These are phyloP conservation scores for Ogataea hybrid DNA, from an alignment of 1,139 yeast species.

Conservation along the genomic window DNA sequence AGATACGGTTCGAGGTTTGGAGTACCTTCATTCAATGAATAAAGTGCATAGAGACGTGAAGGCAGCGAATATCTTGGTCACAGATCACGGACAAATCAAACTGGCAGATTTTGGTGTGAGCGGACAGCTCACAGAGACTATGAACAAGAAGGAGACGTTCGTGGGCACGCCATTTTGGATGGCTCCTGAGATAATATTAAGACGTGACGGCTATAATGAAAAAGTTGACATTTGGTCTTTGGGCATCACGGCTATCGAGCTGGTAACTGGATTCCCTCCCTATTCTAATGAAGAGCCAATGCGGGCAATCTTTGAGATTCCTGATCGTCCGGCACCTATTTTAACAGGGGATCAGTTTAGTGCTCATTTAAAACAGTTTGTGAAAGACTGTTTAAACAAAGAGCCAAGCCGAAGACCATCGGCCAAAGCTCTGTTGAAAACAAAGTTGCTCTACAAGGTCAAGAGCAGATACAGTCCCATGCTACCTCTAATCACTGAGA, in stretches of 20 bases:
- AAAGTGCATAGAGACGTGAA: conserved; percentile 86
- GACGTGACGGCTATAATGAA: conserved; percentile 59
- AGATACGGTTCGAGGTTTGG: conserved; percentile 61
- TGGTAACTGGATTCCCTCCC: conserved; percentile 74
- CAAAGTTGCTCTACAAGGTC: conserved; percentile 53
- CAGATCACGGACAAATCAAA: conserved; percentile 61
- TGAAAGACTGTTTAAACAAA: conserved; percentile 60
- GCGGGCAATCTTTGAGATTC: conserved; percentile 71
- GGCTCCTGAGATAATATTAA: conserved; percentile 80
- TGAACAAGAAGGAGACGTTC: conserved; percentile 62
- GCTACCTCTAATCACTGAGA: conserved; percentile 19
- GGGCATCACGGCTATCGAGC: conserved; percentile 78
- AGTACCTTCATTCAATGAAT: conserved; percentile 67
- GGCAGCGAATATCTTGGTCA: conserved; percentile 75
- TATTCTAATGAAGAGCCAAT: conserved; percentile 66
- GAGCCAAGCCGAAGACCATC: conserved; percentile 58
- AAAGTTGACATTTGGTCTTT: conserved; percentile 89
- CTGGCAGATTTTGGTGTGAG: conserved; percentile 88
- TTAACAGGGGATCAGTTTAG: conserved; percentile 33
- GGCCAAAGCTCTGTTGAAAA: conserved; percentile 58
- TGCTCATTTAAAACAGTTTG: conserved; percentile 53
- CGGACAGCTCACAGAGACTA: conserved; percentile 68
- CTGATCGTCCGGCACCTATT: conserved; percentile 64
- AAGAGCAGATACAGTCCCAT: conserved; percentile 34
- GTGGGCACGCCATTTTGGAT: conserved; percentile 94